Conservation (phyloP, 345 rosid genomes). For the Microcos paniculata region DNA sequence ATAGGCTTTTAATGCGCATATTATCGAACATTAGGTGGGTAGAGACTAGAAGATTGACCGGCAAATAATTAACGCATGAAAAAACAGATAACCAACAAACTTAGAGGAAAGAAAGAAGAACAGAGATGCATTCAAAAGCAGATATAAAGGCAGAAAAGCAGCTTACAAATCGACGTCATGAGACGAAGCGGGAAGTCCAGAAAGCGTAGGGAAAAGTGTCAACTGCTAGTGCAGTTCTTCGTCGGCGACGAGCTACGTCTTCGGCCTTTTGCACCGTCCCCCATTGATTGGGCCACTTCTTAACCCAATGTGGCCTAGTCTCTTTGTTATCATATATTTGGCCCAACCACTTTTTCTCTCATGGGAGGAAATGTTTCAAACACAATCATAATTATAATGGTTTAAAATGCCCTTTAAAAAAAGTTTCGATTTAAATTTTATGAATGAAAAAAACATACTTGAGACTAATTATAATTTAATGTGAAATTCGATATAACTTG, state of each 20-base stretch:
- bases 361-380: too few relatives aligned
- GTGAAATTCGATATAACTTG: too few relatives aligned
- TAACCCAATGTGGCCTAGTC: not conserved
- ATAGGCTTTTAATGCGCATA: constrained; percentile 25
- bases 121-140: not conserved
- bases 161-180: not conserved
- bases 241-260: not conserved
- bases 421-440: too few relatives aligned
- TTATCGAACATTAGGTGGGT: constrained; percentile 38
- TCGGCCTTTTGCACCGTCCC: not conserved
- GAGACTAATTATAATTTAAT: too few relatives aligned
- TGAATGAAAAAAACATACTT: too few relatives aligned
- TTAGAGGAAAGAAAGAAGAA: not conserved
- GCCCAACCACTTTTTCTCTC: too few relatives aligned
- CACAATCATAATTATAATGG: too few relatives aligned
- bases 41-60: not conserved
- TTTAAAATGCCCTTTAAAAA: too few relatives aligned
- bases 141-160: not conserved
- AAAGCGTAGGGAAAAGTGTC: not conserved
- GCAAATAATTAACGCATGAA: not conserved
- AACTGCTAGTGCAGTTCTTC: not conserved
- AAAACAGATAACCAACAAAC: not conserved
- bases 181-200: not conserved
- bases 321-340: not conserved
- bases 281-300: not conserved